Percentiles rank a stretch among this genome's conserved stretches.
Evolutionary conservation across 768 basidiomycete species (phyloP).

Genomic region (Suillus placidus): DNA sequence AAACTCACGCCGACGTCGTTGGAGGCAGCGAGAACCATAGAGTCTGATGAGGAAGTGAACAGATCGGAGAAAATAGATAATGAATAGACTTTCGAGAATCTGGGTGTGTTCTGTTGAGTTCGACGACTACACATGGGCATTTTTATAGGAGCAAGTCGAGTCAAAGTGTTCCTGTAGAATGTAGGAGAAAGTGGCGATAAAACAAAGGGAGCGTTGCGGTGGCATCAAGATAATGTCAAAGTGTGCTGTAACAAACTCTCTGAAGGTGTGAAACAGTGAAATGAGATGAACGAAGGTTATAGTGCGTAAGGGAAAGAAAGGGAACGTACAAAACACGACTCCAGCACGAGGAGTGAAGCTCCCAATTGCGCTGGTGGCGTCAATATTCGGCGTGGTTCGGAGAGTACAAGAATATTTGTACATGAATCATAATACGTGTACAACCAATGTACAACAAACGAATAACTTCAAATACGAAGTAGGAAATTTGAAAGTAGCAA

Average conservation of each 20-base stretch:
- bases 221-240: background rate
- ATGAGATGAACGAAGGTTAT: background rate
- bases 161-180: background rate
- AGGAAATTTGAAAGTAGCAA: no score
- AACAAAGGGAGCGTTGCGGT: background rate
- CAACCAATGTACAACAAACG: background rate
- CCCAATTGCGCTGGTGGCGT: background rate
- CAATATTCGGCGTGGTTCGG: background rate
- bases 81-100: background rate
- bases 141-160: background rate
- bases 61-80: background rate
- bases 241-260: background rate
- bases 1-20: background rate
- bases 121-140: background rate
- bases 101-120: background rate
- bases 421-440: background rate
- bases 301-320: background rate
- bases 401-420: background rate
- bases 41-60: background rate
- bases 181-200: background rate
- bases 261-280: background rate
- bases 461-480: background rate
- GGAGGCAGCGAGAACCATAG: background rate
- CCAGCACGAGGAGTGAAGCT: background rate
- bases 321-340: background rate